These are phyloP conservation scores for Penicillium dipodomyicola DNA, from an alignment of 495 filamentous ascomycete species.

Conservation along the genomic window DNA sequence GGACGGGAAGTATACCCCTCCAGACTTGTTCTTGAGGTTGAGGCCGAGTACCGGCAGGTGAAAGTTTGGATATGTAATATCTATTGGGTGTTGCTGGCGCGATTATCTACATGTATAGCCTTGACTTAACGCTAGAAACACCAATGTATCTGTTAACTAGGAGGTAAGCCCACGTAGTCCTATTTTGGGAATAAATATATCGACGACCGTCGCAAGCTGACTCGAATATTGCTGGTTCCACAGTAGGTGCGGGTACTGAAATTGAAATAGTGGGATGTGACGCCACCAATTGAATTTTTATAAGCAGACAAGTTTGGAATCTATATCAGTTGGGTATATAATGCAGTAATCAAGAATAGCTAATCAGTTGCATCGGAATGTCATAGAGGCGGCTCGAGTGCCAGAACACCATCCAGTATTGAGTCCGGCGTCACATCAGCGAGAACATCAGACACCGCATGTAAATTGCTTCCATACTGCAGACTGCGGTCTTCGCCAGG, in stretches of 20 bases:
- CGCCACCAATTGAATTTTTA: neutral
- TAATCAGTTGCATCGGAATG: neutral
- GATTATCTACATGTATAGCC: neutral
- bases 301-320: neutral
- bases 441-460: constrained; percentile 62
- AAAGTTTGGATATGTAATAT: neutral
- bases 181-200: neutral
- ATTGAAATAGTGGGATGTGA: neutral
- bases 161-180: neutral
- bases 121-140: neutral
- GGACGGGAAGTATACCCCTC: constrained; percentile 24
- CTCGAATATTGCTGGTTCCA: neutral
- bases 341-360: constrained; percentile 2
- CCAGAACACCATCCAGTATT: constrained; percentile 81
- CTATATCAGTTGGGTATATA: constrained; percentile 5
- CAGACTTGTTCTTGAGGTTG: constrained; percentile 39
- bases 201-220: neutral
- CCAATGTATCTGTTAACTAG: neutral
- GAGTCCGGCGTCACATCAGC: constrained; percentile 68
- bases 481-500: constrained; percentile 79
- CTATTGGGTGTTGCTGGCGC: neutral
- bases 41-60: constrained; percentile 16
- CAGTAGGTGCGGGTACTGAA: neutral
- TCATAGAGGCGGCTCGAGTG: constrained; percentile 68
- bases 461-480: constrained; percentile 85